phyloP scores from a whole-genome alignment of 768 basidiomycete genomes.

The Amanita jacksonii region DNA sequence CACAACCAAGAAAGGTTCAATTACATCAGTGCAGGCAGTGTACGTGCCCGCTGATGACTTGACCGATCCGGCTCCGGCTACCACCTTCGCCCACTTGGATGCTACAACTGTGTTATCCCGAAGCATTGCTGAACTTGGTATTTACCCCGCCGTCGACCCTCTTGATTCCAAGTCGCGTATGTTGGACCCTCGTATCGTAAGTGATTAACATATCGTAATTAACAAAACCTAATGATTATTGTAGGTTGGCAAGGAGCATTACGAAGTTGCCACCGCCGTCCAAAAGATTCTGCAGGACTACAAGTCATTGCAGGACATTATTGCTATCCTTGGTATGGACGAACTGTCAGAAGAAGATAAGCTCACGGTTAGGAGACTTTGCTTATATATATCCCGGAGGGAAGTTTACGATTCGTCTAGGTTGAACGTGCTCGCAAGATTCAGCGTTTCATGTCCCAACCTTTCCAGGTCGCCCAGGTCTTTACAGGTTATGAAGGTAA shows the following conservation, averaged over 20 bases:
- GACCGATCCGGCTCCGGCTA: constrained; percentile 99
- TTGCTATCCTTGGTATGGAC: constrained; percentile 99
- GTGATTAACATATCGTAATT: constrained; percentile 17
- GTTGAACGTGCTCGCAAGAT: constrained; percentile 98
- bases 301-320: constrained; percentile 98
- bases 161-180: constrained; percentile 99
- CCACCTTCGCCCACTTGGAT: constrained; percentile 99
- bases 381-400: neutral
- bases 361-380: constrained; percentile 64
- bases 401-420: no score
- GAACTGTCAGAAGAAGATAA: constrained; percentile 99
- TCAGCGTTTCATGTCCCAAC: constrained; percentile 99
- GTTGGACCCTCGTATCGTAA: constrained; percentile 97
- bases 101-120: constrained; percentile 99
- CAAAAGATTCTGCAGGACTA: constrained; percentile 98
- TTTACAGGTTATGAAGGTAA: constrained; percentile 99
- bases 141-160: constrained; percentile 99
- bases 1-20: constrained; percentile 99
- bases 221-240: constrained; percentile 3
- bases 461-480: constrained; percentile 99
- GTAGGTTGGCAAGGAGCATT: constrained; percentile 84
- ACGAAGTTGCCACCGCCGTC: constrained; percentile 91
- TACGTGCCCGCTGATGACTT: constrained; percentile 99
- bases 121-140: constrained; percentile 97
- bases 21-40: constrained; percentile 99